Evolutionary conservation across 108 stramenopile species (phyloP), one percentile per base, ranked within the genome.

Genomic region (Nitzschia sp.): DNA sequence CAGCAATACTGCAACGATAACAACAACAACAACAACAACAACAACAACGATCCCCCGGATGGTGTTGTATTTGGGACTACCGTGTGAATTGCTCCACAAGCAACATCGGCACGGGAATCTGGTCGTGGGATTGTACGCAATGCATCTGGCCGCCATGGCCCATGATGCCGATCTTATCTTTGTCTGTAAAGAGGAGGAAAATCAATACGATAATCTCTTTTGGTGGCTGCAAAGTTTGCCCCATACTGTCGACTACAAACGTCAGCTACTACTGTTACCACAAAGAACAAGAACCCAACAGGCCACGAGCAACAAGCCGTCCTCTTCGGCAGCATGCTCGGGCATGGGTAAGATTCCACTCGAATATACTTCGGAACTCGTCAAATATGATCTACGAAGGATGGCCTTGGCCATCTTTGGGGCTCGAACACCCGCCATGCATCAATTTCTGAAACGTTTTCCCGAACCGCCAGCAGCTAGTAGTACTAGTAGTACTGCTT

Each of bases 221-320:
- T 72, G 62, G 61, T 72, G 71, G 71, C 1, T 63, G 19, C 71
- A 72, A 56, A 50, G 32, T 33, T 33, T 57, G 11, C 55, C 55
- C 28, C 3, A 57, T n/a, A 29, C 28, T 8, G 8, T 15, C 28
- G 22, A 57, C 55, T 27, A 4, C 3, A 53, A 53, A 36, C 38
- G 38, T 44, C 1, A 41, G 1, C 15, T 44, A 21, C 38, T 61
- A 5, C 15, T 2, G 16, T 32, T 34, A 32, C 26, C 57, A 34
- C n/a, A n/a, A n/a, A n/a, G n/a, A n/a, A n/a, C n/a, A n/a, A n/a
- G n/a, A n/a, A n/a, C n/a, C n/a, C 21, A 1, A 26, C 2, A 53
- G 1, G 2, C 33, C 1, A 34, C 17, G 13, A 21, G n/a, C 0
- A 1, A 1, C 1, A 3, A 26, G 16, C 71, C 71, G 22, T 19